Percentiles rank a stretch among this genome's conserved stretches.
These are phyloP conservation scores for Leucocoprinus leucothites DNA, from an alignment of 768 basidiomycete genomes.

Conservation along the genomic window DNA sequence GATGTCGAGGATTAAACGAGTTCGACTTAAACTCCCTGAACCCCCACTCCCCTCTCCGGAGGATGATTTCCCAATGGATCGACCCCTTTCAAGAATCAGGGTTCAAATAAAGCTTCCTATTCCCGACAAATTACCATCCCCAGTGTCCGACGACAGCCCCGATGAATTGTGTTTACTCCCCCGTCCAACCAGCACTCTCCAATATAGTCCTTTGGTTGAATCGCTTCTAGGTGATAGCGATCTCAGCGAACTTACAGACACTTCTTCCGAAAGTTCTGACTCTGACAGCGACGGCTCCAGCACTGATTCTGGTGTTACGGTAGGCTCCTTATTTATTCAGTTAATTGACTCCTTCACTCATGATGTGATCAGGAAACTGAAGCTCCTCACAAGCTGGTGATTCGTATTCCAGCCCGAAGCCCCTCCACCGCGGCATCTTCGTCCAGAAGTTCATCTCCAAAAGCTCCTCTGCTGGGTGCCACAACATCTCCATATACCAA, in stretches of 20 bases:
- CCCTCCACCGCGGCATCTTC: background rate
- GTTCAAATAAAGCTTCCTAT: background rate
- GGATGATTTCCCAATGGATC: background rate
- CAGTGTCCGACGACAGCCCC: background rate
- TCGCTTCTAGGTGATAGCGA: constrained; percentile 26
- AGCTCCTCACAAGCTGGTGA: background rate
- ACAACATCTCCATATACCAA: background rate
- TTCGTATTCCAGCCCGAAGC: background rate
- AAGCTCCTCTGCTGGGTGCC: background rate
- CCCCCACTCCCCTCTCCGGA: background rate
- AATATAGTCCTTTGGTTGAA: background rate
- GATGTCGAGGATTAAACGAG: constrained; percentile 4
- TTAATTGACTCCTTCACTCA: too few species aligned
- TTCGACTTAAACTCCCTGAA: constrained; percentile 5
- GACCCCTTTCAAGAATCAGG: background rate
- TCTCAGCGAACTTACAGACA: constrained; percentile 19
- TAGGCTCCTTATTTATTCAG: background rate
- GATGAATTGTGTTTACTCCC: background rate
- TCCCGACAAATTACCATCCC: background rate
- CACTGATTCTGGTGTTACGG: background rate
- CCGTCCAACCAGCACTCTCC: constrained; percentile 11
- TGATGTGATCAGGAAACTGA: too few species aligned
- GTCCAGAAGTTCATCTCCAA: background rate
- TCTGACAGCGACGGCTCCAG: constrained; percentile 13
- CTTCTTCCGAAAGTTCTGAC: constrained; percentile 19